phyloP scores from a whole-genome alignment of 306 rosid genomes.

The Sicyos baderoa region DNA sequence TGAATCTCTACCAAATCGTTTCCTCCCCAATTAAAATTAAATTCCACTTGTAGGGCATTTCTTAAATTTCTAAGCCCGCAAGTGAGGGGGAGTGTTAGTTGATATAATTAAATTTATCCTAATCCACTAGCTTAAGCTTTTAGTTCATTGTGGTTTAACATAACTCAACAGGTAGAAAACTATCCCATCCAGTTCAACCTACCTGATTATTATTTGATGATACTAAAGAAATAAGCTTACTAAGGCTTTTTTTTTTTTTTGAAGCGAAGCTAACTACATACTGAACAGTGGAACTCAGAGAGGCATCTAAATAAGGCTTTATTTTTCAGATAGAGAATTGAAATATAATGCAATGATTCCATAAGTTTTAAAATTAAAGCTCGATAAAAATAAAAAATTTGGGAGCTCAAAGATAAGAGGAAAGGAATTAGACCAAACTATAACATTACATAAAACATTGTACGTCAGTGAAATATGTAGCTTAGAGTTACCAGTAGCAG shows the following conservation, averaged over 20 bases:
- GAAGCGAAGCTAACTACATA: background rate
- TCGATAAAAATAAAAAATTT: background rate
- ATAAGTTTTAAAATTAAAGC: background rate
- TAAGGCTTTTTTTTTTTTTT: no score
- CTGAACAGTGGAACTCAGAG: background rate
- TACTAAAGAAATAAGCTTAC: background rate
- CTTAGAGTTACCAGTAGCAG: slow-evolving; percentile 61
- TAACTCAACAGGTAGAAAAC: no score
- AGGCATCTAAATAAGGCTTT: background rate
- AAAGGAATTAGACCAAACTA: background rate
- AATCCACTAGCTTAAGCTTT: no score
- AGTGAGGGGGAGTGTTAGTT: no score
- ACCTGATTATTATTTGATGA: background rate
- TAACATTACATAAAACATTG: background rate
- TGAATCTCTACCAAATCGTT: no score
- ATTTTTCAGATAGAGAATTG: slow-evolving; percentile 1
- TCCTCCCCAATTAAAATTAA: no score
- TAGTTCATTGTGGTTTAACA: no score
- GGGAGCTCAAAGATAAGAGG: background rate
- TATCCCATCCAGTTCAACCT: background rate
- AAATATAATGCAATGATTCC: background rate
- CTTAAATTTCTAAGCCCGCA: no score
- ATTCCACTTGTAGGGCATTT: no score
- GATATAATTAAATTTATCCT: no score
- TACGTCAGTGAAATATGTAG: background rate